These are phyloP conservation scores for Exobasidium cylindrosporum DNA, from an alignment of 1,284 basidiomycete genomes.

Conservation along the genomic window DNA sequence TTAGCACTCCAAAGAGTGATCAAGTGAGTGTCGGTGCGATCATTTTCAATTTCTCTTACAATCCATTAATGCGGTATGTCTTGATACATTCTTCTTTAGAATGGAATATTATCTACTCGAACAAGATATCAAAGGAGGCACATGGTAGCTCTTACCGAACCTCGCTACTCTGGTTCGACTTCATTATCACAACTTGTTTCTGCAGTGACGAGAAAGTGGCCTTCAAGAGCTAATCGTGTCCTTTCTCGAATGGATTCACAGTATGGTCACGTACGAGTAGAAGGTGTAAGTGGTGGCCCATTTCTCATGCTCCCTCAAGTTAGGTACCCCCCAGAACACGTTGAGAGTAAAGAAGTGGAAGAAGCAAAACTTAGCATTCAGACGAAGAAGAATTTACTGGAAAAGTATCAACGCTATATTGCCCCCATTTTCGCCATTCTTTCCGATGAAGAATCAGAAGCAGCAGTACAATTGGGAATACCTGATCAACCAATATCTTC, in stretches of 20 bases:
- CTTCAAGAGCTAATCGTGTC: neutral
- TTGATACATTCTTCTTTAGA: no score
- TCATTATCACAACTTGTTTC: neutral
- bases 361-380: neutral
- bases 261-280: neutral
- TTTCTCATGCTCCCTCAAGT: conserved; percentile 3
- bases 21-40: no score
- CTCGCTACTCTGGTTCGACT: neutral
- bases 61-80: no score
- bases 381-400: neutral
- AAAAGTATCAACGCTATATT: neutral
- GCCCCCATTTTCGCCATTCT: neutral
- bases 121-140: no score
- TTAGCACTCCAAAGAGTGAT: no score
- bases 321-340: neutral
- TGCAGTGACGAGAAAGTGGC: neutral
- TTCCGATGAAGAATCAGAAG: neutral
- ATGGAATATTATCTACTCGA: no score
- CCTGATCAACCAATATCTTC: neutral
- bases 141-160: neutral
- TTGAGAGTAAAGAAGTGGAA: neutral
- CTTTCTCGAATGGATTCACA: neutral
- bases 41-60: no score
- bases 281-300: neutral
- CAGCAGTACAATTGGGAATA: neutral